phyloP scores from a whole-genome alignment of 208 protist genomes.

The Giardia duodenalis region DNA sequence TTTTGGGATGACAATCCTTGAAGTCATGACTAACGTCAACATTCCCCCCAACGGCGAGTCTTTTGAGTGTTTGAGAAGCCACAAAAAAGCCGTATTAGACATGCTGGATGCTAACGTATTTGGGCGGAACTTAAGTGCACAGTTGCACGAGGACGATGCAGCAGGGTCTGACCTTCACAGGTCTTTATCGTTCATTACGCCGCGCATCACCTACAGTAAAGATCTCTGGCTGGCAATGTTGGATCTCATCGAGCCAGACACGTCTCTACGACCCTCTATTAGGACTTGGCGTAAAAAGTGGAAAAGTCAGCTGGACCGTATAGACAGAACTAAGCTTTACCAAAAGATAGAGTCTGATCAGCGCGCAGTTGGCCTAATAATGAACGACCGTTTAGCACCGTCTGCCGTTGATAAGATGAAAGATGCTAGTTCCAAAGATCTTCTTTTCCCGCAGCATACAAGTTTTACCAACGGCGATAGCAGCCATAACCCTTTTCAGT shows the following conservation, averaged over 20 bases:
- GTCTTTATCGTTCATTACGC: background rate
- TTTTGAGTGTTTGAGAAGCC: background rate
- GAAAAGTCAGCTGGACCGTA: background rate
- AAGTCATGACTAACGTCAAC: background rate
- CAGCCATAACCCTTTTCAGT: too few relatives aligned
- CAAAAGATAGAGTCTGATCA: too few relatives aligned
- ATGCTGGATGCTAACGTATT: background rate
- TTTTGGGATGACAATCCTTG: background rate
- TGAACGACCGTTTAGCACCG: too few relatives aligned
- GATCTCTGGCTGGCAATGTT: background rate
- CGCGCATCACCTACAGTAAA: background rate
- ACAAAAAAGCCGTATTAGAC: background rate
- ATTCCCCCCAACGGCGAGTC: background rate
- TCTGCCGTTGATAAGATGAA: too few relatives aligned
- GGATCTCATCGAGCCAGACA: background rate
- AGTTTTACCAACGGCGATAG: too few relatives aligned
- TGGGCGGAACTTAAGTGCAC: background rate
- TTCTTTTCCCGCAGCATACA: too few relatives aligned
- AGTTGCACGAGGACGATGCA: background rate
- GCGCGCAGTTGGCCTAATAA: too few relatives aligned
- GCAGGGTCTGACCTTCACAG: background rate
- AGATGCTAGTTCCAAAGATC: too few relatives aligned
- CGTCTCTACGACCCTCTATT: background rate
- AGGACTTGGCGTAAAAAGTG: background rate
- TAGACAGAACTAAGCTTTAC: background rate